Base-by-base conservation (phyloP, 2,329 filamentous ascomycete genomes). In the Apiospora hydei region DNA sequence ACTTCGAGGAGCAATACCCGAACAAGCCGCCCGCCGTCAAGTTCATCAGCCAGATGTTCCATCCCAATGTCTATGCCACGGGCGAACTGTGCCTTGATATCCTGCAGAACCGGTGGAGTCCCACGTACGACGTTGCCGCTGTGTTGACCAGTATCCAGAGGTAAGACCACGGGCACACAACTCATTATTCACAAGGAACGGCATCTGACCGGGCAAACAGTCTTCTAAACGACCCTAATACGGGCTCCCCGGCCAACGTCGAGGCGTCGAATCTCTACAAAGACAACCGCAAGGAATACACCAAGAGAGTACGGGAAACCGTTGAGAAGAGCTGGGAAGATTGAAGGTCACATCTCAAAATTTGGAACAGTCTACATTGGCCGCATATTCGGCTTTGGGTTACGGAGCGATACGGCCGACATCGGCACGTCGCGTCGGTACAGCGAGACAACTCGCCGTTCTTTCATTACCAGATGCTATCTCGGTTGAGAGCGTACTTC, bases 311-410 rank as follows among this genome's bases (percentile, higher is more conserved):
- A 61, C 88, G 95, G 67, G 96, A 98, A 86, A 98, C 96, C 0
- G 96, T 99, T 21, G 96, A 99, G 87, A 98, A 98, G 90, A 98
- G 96, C 85, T 99, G 96, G 96, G 96, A 98, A 75, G 96, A 98
- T 79, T 97, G 75, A 67, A 69, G 41, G 8, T n/a, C n/a, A 24
- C 57, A 41, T n/a, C 21, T 41, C 21, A 21, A 64, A 64, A 34
- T 21, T 24, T 41, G 34, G 30, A 64, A 64, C 34, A 8, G 57
- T 64, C 21, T 21, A 38, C 13, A 13, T 38, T 41, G 34, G 57
- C 57, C 10, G n/a, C 34, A 64, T 64, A 21, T 7, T 34, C 34
- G 53, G 53, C 57, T 41, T 2, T 21, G 34, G 34, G 11, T 24
- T n/a, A 64, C 34, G 57, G 34, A 64, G 34, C 30, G n/a, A 41